These are phyloP conservation scores for Entomortierella chlamydospora DNA, from an alignment of 192 early-diverging fungal genomes.

Conservation along the genomic window DNA sequence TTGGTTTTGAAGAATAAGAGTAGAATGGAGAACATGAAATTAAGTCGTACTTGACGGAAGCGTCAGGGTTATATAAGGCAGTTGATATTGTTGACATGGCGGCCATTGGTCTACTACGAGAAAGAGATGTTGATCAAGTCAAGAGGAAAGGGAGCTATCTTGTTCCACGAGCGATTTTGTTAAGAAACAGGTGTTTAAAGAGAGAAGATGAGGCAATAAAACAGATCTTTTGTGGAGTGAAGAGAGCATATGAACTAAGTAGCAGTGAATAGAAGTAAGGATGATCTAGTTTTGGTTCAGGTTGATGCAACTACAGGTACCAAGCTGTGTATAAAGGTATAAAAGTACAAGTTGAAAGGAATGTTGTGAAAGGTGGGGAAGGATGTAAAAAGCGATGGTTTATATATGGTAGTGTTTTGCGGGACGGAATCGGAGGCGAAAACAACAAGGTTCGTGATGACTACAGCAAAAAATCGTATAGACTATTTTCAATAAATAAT, in stretches of 20 bases:
- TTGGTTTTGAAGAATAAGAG: slow-evolving; percentile 2
- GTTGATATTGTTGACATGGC: slow-evolving; percentile 37
- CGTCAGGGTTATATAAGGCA: slow-evolving; percentile 42
- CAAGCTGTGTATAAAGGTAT: too few species aligned
- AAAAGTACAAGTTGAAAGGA: neutral
- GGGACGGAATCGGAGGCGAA: slow-evolving; percentile 17
- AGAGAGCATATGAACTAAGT: neutral
- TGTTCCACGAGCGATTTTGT: neutral
- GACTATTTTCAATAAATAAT: too few species aligned
- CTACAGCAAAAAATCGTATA: neutral
- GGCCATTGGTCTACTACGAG: slow-evolving; percentile 14
- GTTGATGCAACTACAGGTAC: too few species aligned
- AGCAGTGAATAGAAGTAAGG: neutral
- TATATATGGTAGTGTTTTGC: neutral
- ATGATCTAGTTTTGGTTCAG: neutral
- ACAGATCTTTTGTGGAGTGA: slow-evolving; percentile 7
- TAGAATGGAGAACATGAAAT: slow-evolving; percentile 20
- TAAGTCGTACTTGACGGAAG: slow-evolving; percentile 42
- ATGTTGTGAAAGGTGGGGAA: neutral
- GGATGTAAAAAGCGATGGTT: neutral
- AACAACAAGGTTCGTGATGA: slow-evolving; percentile 11
- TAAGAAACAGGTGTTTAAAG: slow-evolving; percentile 40
- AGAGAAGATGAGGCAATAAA: slow-evolving; percentile 4
- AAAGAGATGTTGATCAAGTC: neutral
- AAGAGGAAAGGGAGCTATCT: neutral